Evolutionary conservation across 345 rosid species (phyloP), one percentile per base, ranked within the genome.

Genomic region (Aethionema arabicum): DNA sequence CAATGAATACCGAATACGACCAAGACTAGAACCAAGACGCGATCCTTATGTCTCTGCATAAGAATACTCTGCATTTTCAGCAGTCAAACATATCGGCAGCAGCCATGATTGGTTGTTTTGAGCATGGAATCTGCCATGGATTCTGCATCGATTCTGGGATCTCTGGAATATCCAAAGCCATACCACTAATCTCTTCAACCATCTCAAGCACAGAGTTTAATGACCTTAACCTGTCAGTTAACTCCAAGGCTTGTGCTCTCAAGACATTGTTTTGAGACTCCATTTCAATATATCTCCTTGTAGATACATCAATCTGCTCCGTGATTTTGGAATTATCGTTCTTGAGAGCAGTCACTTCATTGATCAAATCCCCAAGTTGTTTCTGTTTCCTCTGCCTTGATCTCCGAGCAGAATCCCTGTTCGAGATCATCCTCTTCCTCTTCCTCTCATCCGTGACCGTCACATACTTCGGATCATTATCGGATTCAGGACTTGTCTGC

Each of bases 401-500:
- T 32, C 97, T 76, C 67, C 91, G 74, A 0, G 97, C 96, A 0
- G 99, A 93, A 70, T 89, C 99, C 8, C 96, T 73, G 73, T 93
- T 93, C 5, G 99, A 87, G 12, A 82, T 70, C 96, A 83, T 85
- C 46, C 96, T 79, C 87, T 85, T 92, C 79, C 95, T 74, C 54
- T 85, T 93, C 88, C 76, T 82, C 58, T 85, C 97, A 29, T 88
- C 96, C 5, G 69, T 63, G 0, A 75, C 45, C 14, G 63, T n/a
- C 0, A 78, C 73, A 11, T 68, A 70, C 11, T 73, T 77, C 16
- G 82, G 90, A 51, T 83, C 92, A 0, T 77, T 66, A 33, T 87
- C 95, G 1, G 93, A 82, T n/a, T 85, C 86, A 0, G 90, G 85
- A 76, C 88, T 82, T 52, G 60, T 47, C 36, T 68, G 78, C 54